phyloP scores from a whole-genome alignment of 306 rosid genomes.

The Geum urbanum region DNA sequence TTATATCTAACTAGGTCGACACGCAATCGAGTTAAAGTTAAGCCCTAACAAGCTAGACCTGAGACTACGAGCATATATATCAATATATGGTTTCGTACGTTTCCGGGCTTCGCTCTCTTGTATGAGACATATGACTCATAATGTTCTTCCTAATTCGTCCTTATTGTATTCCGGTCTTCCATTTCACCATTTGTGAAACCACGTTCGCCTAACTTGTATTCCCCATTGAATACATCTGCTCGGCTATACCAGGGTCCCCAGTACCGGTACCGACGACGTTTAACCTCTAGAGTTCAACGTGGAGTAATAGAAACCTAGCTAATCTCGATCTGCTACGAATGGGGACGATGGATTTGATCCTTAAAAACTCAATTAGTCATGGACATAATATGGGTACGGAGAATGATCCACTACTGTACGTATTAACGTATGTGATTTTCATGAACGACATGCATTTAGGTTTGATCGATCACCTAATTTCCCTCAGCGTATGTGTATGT shows the following conservation, averaged over 20 bases:
- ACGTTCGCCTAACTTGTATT: not conserved
- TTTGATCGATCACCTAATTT: not conserved
- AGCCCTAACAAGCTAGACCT: no score
- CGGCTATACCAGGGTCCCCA: no score
- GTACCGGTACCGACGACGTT: not conserved
- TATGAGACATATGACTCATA: not conserved
- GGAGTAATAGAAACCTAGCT: not conserved
- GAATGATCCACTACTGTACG: no score
- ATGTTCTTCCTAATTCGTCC: not conserved
- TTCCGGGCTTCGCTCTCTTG: not conserved
- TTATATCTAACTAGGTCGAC: no score
- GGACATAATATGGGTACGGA: not conserved
- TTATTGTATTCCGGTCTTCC: not conserved
- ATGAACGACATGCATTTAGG: no score
- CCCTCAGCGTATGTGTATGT: not conserved
- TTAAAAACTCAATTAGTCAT: not conserved
- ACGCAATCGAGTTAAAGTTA: no score
- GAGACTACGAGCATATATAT: no score
- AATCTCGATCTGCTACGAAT: not conserved
- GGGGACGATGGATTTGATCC: not conserved
- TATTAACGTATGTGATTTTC: no score
- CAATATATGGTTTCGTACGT: not conserved
- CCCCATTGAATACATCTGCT: not conserved
- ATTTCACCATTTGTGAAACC: not conserved
- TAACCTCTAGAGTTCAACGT: not conserved